phyloP scores from a whole-genome alignment of 2,329 filamentous ascomycete species.

The Colletotrichum karsti region DNA sequence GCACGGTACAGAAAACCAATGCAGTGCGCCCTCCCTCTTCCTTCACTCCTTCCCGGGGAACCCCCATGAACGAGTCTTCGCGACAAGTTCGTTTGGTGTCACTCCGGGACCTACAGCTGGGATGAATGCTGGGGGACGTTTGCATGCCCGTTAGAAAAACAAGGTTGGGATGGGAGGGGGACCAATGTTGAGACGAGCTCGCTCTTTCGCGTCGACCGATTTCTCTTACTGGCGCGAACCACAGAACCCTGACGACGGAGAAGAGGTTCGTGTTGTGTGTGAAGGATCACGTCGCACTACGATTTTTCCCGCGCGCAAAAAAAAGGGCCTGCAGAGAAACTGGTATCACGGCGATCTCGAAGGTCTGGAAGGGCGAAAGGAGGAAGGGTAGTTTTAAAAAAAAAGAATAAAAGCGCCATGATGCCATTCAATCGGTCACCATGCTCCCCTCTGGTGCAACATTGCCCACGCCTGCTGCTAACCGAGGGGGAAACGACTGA shows the following conservation, averaged over 20 bases:
- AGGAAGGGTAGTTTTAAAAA: no score
- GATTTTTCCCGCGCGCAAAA: background rate
- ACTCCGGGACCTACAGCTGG: background rate
- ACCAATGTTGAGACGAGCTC: background rate
- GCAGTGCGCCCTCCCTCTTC: background rate
- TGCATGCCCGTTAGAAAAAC: background rate
- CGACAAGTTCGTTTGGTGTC: background rate
- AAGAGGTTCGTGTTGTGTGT: background rate
- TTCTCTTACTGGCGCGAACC: constrained; percentile 7
- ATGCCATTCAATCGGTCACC: background rate
- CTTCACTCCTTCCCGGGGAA: background rate
- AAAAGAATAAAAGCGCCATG: background rate
- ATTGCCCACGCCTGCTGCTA: background rate
- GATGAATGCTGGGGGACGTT: background rate
- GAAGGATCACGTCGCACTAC: background rate
- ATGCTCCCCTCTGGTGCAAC: background rate
- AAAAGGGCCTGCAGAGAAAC: background rate
- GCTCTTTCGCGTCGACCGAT: constrained; percentile 8
- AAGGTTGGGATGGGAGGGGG: background rate
- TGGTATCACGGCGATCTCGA: background rate
- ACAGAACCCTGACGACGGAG: background rate
- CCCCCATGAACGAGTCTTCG: background rate
- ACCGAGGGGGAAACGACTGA: constrained; percentile 12
- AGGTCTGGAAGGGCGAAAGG: background rate
- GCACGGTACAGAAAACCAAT: background rate